Base-by-base conservation (phyloP, 1,139 yeast genomes). In the Taphrina communis region DNA sequence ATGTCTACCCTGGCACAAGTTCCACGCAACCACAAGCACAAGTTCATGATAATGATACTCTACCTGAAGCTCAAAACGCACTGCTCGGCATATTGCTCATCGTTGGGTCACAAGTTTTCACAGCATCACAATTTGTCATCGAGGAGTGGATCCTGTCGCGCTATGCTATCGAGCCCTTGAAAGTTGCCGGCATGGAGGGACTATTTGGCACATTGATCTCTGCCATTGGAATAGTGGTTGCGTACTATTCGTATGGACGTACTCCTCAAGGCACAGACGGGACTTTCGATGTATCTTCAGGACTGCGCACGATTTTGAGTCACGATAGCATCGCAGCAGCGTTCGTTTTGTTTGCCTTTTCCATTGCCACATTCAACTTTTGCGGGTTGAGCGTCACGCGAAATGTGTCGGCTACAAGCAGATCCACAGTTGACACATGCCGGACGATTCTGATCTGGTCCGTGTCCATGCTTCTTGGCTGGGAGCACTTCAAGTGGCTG, bases 341-440 rank as follows among this genome's bases (percentile, higher is more conserved):
- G 4, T 87, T 93, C 2, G 31, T 88, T 1, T 79, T 84, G 46
- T 88, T 89, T 72, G 88, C 90, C 94, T 68, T 87, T 0, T 87
- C 90, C 8, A 88, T 90, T 73, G 86, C 68, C 8, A 75, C 83
- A 7, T 90, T 90, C 82, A 90, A 90, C 77, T 88, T 83, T 76
- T 87, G 87, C 73, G 96, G 96, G 0, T 83, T 89, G 61, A 83
- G 90, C 3, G 81, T 90, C 58, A 90, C 96, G 1, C 83, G 84
- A 66, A 78, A 80, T 65, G 77, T 89, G 66, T 86, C 89, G 66
- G 96, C 96, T 46, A 89, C 96, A 0, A 83, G 94, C 1, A 82
- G 96, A 75, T 86, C 92, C 21, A 90, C 96, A 1, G 84, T 90
- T 59, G 96, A 90, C 75, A 87, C 93, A 0, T 87, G 90, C 72